Evolutionary conservation across 2,329 filamentous ascomycete genomes (phyloP), one percentile per base, ranked within the genome.

Genomic region (Penicillium paneum): DNA sequence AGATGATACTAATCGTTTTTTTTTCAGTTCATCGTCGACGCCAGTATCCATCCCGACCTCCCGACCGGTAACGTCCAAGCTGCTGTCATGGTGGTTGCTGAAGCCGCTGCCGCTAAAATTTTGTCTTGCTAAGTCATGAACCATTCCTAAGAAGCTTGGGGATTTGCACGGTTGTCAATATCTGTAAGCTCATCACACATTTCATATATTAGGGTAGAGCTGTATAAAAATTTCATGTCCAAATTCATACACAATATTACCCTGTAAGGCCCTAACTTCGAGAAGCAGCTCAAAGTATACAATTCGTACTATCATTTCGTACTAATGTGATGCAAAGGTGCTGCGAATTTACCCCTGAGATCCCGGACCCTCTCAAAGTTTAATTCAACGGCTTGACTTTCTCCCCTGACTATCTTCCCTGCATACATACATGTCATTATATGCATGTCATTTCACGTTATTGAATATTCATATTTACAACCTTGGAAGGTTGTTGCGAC

Each of bases 21-120:
- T 31, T n/a, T 8, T 5, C 21, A 57, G 59, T 67, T 51, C 64
- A 81, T 89, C n/a, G 83, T 89, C 2, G 86, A 89, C 64, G 86
- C 83, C 0, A 83, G 81, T 57, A 85, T 89, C 63, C 87, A 88
- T 73, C 86, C 87, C 0, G 86, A 87, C 58, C 82, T 88, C 61
- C 79, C 85, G 3, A 85, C 84, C 0, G 83, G 85, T 17, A 90
- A 90, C 71, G 87, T 87, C 1, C 82, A 83, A 44, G 81, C 84
- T 1, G 80, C 83, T 36, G 83, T 88, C 61, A 84, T 88, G 67
- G 78, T 84, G 34, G 83, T 80, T 17, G 81, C 85, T 17, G 86
- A 89, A 75, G 79, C 80, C 39, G 84, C 84, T 8, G 79, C 79
- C 5, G 76, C 77, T 17, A 63, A 49, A 26, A 66, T 67, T 41